These are phyloP conservation scores for Backusella tarrabulga DNA, from an alignment of 192 early-diverging fungal species.

Conservation along the genomic window DNA sequence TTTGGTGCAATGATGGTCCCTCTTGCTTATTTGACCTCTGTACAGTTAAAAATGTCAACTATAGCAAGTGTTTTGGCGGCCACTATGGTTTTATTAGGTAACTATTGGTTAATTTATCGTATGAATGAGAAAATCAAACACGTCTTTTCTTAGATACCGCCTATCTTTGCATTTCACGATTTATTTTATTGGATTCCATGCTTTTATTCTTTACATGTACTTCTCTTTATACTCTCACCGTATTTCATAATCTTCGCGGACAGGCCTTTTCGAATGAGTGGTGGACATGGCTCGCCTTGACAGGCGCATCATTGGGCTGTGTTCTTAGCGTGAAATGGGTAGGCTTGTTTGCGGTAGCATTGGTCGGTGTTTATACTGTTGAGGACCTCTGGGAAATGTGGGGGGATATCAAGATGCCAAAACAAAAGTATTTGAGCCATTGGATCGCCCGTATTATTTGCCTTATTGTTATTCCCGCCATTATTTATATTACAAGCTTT, in stretches of 20 bases:
- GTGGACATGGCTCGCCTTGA: slow-evolving; percentile 86
- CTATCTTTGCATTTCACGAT: slow-evolving; percentile 75
- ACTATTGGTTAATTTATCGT: background rate
- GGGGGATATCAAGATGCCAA: slow-evolving; percentile 69
- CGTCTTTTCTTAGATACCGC: slow-evolving; percentile 58
- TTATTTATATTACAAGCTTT: slow-evolving; percentile 85
- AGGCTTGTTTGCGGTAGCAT: slow-evolving; percentile 86
- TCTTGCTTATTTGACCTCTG: slow-evolving; percentile 85
- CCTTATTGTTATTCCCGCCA: slow-evolving; percentile 80
- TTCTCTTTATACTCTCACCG: slow-evolving; percentile 64
- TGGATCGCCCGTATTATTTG: slow-evolving; percentile 81
- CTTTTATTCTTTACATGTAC: slow-evolving; percentile 85
- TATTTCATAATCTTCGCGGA: slow-evolving; percentile 45
- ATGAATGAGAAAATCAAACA: background rate
- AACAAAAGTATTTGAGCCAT: slow-evolving; percentile 73
- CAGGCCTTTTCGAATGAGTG: slow-evolving; percentile 79
- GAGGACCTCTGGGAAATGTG: slow-evolving; percentile 91
- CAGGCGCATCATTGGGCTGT: slow-evolving; percentile 85
- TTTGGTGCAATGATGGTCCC: slow-evolving; percentile 91
- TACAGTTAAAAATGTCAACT: slow-evolving; percentile 69
- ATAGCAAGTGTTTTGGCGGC: slow-evolving; percentile 72
- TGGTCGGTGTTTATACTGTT: slow-evolving; percentile 91
- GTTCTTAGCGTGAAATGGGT: slow-evolving; percentile 88
- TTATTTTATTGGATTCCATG: slow-evolving; percentile 95
- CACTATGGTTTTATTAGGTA: slow-evolving; percentile 75